A percentile compares a stretch with the other conserved stretches of the same genome.
Conservation (phyloP, 345 rosid species). For the Eucalyptus urophylla region DNA sequence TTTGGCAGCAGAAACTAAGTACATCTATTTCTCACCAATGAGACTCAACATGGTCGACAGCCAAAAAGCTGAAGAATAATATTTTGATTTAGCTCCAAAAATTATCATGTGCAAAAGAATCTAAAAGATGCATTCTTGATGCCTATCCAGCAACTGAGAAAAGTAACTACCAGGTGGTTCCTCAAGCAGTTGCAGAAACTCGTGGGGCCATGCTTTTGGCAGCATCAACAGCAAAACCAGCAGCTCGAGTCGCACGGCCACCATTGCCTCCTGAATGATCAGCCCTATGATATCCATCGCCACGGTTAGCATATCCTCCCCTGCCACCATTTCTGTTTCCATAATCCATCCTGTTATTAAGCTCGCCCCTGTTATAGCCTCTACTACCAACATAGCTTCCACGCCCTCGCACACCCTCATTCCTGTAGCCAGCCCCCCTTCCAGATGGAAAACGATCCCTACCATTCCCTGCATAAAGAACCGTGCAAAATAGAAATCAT, state of each 20-base stretch:
- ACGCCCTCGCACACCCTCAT: constrained; percentile 68
- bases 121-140: not conserved
- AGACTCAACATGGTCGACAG: not conserved
- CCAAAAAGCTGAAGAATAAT: not conserved
- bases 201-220: constrained; percentile 23
- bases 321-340: constrained; percentile 49
- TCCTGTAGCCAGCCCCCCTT: constrained; percentile 49
- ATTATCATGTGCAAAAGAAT: not conserved
- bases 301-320: constrained; percentile 60
- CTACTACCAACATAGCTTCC: constrained; percentile 63
- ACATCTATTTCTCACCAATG: not conserved
- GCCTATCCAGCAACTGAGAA: not conserved
- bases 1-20: not conserved
- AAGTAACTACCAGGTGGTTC: not conserved
- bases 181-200: constrained; percentile 49
- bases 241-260: constrained; percentile 34
- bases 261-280: constrained; percentile 22
- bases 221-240: constrained; percentile 8
- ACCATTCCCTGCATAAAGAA: constrained; percentile 34
- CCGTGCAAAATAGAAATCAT: not conserved
- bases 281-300: constrained; percentile 43
- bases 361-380: constrained; percentile 51
- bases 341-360: constrained; percentile 39
- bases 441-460: constrained; percentile 59
- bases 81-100: not conserved